Evolutionary conservation across 192 early-diverging fungal genomes (phyloP).

Genomic region (Spizellomyces punctatus): DNA sequence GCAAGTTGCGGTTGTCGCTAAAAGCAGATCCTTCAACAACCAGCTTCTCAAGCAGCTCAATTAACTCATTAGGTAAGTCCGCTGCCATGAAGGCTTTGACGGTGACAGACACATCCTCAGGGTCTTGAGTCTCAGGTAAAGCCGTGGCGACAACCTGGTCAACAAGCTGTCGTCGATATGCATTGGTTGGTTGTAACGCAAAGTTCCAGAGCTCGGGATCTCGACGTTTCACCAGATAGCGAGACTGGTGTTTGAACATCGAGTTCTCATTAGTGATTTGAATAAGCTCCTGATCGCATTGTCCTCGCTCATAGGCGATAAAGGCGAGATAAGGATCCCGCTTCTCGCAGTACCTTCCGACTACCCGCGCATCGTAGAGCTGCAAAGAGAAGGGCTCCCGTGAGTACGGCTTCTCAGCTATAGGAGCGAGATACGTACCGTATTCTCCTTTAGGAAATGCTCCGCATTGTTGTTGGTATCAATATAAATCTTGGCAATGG

Average conservation of each 20-base stretch:
- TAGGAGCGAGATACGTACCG: conserved; percentile 14
- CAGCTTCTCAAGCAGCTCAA: conserved; percentile 95
- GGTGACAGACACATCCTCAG: conserved; percentile 95
- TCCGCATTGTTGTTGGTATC: conserved; percentile 99
- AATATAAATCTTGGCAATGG: conserved; percentile 98
- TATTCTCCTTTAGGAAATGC: conserved; percentile 87
- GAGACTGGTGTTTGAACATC: conserved; percentile 99
- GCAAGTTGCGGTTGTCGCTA: conserved; percentile 93
- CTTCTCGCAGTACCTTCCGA: conserved; percentile 99
- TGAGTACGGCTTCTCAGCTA: too few species aligned
- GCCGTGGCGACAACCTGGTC: conserved; percentile 93
- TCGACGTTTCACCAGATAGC: conserved; percentile 90
- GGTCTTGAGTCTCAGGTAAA: conserved; percentile 92
- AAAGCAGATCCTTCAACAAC: conserved; percentile 91
- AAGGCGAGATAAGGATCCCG: conserved; percentile 95
- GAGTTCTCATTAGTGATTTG: conserved; percentile 96
- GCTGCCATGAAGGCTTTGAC: conserved; percentile 99
- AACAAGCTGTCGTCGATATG: conserved; percentile 84
- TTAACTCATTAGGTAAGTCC: conserved; percentile 92
- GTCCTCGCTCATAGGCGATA: conserved; percentile 91
- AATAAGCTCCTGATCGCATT: conserved; percentile 92
- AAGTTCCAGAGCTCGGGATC: conserved; percentile 83
- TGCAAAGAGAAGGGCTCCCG: too few species aligned
- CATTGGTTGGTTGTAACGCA: conserved; percentile 78
- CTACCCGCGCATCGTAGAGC: conserved; percentile 83